Evolutionary conservation across 371 early-diverging fungal species (phyloP), one percentile per base, ranked within the genome.

Genomic region (Saksenaea vasiformis): DNA sequence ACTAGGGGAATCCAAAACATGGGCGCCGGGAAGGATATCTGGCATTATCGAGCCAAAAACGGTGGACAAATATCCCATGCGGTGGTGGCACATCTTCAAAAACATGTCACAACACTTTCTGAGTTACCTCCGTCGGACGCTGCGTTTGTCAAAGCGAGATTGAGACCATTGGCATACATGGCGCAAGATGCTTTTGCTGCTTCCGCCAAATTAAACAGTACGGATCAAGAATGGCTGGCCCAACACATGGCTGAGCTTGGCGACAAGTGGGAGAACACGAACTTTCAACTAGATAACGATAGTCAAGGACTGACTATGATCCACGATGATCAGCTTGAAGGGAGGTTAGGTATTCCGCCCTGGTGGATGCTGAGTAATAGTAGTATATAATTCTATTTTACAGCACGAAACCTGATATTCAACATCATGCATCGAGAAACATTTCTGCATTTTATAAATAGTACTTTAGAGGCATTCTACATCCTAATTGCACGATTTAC

Each of bases 1-100:
- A 69, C 83, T 1, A 68, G 79, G 5, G 80, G 79, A 57, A 74
- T 83, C 34, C 79, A 76, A 44, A 83, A 83, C 55, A 44, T 61
- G 0, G 70, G 70, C 22, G 61, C 71, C 2, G 70, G 65, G 27
- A 71, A 71, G 47, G 75, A 75, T 54, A 67, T 75, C 28, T 75
- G 75, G 75, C 69, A 71, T 19, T 75, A 71, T 54, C 67, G 64
- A 27, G 66, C 72, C 31, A 69, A 72, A 44, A 61, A 75, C 36
- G 58, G 58, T 34, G 72, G 63, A 10, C 53, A 62, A 9, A 60
- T 75, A 22, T 71, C 72, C 2, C 69, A 67, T 47, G 54, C 75
- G 2, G 72, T 71, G 11, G 63, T 58, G 14, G 31, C 67, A 2
- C 69, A 69, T 58, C 47, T 71, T 22, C 39, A 66, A 14, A 65